These are phyloP conservation scores for Immersiella caudata DNA, from an alignment of 495 filamentous ascomycete species.

Conservation along the genomic window DNA sequence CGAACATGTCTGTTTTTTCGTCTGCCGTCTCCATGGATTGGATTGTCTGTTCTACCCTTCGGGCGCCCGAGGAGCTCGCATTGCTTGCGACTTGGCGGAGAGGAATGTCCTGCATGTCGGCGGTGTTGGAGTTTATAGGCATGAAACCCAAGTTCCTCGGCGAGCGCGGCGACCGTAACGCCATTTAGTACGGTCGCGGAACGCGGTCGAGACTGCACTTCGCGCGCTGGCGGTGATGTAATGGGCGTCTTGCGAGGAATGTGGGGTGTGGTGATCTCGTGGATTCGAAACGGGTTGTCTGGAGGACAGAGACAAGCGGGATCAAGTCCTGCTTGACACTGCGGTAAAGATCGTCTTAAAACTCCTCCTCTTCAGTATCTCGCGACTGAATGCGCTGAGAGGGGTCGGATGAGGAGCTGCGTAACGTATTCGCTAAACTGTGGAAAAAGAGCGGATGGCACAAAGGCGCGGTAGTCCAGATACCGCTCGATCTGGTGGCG, in stretches of 20 bases:
- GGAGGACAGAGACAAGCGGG: background rate
- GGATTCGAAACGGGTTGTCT: background rate
- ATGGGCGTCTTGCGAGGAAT: constrained; percentile 6
- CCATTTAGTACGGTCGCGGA: constrained; percentile 24
- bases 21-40: constrained; percentile 32
- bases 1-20: constrained; percentile 54
- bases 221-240: background rate
- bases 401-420: background rate
- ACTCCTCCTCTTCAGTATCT: background rate
- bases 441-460: constrained; percentile 8
- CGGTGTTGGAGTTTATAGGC: constrained; percentile 33
- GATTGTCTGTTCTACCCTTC: constrained; percentile 48
- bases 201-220: background rate
- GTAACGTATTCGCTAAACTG: background rate
- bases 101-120: constrained; percentile 53
- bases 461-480: background rate
- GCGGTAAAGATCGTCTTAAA: background rate
- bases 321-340: constrained; percentile 7
- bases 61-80: constrained; percentile 52
- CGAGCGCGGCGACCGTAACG: constrained; percentile 35
- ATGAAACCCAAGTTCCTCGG: constrained; percentile 36
- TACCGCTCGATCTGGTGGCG: background rate
- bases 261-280: constrained; percentile 8
- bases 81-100: constrained; percentile 54
- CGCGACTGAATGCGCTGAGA: background rate